Evolutionary conservation across 805 yeast genomes (phyloP).

Genomic region (Ogataea paradorogensis): DNA sequence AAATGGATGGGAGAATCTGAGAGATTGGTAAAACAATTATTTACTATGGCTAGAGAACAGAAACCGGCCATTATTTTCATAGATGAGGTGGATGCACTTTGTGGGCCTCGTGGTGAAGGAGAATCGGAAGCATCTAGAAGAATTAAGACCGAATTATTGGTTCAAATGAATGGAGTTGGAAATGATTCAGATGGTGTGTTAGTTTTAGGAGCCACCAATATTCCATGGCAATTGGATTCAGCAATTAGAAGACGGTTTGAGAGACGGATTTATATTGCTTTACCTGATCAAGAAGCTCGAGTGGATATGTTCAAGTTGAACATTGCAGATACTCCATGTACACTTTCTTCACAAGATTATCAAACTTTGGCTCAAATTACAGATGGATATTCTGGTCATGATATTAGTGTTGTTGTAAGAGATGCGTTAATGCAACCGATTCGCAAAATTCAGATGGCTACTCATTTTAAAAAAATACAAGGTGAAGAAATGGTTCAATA

Average conservation of each 20-base stretch:
- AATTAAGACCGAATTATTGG: conserved; percentile 91
- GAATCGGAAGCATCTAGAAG: conserved; percentile 96
- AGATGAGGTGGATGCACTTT: conserved; percentile 96
- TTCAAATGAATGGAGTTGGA: conserved; percentile 99
- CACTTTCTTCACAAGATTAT: conserved; percentile 68
- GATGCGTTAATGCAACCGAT: conserved; percentile 99
- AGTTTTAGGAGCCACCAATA: conserved; percentile 95
- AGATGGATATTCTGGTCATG: conserved; percentile 97
- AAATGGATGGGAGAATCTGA: conserved; percentile 99
- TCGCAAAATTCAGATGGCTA: conserved; percentile 90
- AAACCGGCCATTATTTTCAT: conserved; percentile 95
- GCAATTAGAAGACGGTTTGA: conserved; percentile 97
- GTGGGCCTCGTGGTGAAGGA: conserved; percentile 98
- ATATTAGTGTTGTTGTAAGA: conserved; percentile 91
- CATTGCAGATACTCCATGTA: conserved; percentile 87
- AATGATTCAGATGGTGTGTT: conserved; percentile 89
- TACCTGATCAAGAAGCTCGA: conserved; percentile 93
- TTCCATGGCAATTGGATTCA: conserved; percentile 98
- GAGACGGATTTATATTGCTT: conserved; percentile 87
- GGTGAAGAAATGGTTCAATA: conserved; percentile 43
- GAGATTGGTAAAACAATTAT: conserved; percentile 90
- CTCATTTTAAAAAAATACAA: conserved; percentile 75
- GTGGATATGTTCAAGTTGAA: conserved; percentile 91
- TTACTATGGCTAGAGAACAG: conserved; percentile 93
- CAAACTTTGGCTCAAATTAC: conserved; percentile 86